Evolutionary conservation across 805 yeast genomes (phyloP), one percentile per base, ranked within the genome.

Genomic region (Candida pseudofarinosa): DNA sequence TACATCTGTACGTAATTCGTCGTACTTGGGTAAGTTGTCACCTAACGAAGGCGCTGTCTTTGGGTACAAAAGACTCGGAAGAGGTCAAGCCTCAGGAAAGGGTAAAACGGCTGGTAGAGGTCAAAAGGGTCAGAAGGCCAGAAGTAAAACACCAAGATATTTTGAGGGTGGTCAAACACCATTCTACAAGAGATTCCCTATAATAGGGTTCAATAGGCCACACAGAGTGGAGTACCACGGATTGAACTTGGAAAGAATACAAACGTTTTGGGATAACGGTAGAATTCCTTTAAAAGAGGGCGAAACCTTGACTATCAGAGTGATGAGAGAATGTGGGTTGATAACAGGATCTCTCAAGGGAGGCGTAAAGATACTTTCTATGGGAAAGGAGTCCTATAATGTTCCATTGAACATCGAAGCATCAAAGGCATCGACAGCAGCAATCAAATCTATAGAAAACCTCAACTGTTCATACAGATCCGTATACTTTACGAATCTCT

Each of bases 121-220:
- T 74, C 96, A 88, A 58, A 93, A 93, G 70, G 99, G 99, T 80
- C 98, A 91, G 63, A 91, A 91, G 69, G 97, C 98, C 8, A 80
- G 98, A 67, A 86, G 91, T 32, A 79, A 83, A 34, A 91, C 91
- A 23, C 91, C 89, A 43, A 79, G 85, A 45, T 88, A 95, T 91
- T 88, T 91, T 61, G 99, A 93, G 73, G 99, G 99, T 80, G 98
- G 99, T 62, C 99, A 93, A 63, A 93, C 98, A 1, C 98, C 97
- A 19, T 80, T 84, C 59, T 80, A 81, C 63, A 78, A 85, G 64
- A 69, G 85, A 52, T 81, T 88, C 65, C 96, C 97, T 52, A 91
- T 91, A 60, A 72, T 83, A 46, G 98, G 98, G 6, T 89, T 89
- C 70, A 80, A 77, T 54, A 79, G 88, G 60, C 78, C 76, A 19